Evolutionary conservation across 1,284 basidiomycete species (phyloP).

Genomic region (Trichosporon sp.): DNA sequence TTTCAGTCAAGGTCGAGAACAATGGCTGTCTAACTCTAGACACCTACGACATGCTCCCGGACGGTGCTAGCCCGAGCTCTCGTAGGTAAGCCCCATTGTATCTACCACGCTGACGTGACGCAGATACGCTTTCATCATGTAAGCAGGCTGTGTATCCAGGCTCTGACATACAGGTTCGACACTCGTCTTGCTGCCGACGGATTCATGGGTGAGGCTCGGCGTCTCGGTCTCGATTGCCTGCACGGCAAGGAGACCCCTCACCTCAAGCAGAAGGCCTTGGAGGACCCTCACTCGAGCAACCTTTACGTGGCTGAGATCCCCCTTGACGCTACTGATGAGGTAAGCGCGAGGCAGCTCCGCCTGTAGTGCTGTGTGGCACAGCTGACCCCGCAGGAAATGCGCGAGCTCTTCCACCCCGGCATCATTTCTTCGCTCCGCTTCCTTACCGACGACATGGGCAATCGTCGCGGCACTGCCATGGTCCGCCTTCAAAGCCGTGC

Average conservation of each 20-base stretch:
- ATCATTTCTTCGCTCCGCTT: conserved; percentile 42
- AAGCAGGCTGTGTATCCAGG: not conserved
- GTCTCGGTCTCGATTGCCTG: conserved; percentile 34
- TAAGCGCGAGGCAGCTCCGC: conserved; percentile 25
- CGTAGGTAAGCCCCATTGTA: conserved; percentile 18
- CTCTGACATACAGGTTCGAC: conserved; percentile 37
- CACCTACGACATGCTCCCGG: conserved; percentile 27
- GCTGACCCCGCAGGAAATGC: conserved; percentile 39
- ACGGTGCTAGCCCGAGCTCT: conserved; percentile 6
- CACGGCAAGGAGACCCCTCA: conserved; percentile 50
- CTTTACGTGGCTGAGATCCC: conserved; percentile 50
- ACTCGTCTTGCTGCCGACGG: conserved; percentile 32
- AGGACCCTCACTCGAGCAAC: conserved; percentile 48
- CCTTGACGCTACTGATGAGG: conserved; percentile 35
- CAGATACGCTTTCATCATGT: conserved; percentile 47
- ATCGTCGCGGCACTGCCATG: conserved; percentile 45
- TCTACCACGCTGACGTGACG: not conserved
- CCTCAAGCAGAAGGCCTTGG: conserved; percentile 44
- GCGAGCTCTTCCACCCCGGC: conserved; percentile 37
- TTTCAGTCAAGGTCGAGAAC: conserved; percentile 37
- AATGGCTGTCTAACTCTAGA: conserved; percentile 13
- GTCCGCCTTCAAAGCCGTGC: conserved; percentile 43
- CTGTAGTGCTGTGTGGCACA: too few relatives aligned
- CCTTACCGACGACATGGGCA: conserved; percentile 40
- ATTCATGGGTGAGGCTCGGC: conserved; percentile 37